Base-by-base conservation (phyloP, 208 protist genomes). In the Trypanosomatidae sp. region DNA sequence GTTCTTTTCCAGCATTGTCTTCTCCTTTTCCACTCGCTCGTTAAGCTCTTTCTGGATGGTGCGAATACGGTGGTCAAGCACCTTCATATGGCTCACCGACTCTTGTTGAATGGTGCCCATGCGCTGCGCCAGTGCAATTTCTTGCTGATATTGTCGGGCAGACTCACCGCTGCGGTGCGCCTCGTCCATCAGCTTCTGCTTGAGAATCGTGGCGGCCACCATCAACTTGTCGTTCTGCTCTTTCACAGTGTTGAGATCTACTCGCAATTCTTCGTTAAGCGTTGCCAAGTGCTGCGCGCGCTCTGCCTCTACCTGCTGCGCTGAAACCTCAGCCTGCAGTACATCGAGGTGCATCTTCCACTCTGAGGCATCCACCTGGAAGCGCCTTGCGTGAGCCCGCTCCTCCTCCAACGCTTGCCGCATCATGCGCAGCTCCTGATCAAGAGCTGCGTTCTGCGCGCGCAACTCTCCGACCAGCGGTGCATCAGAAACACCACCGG, bases 151-250 rank as follows among this genome's bases (percentile, higher is more conserved):
- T 71, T 87, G 80, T 2, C 85, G 87, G 17, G 69, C 66, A 22
- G 68, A 65, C 53, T 92, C 82, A 25, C 87, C 88, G 71, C 78
- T 85, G 33, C 80, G 67, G 36, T 85, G 80, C 10, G 87, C 83
- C 66, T 94, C 86, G 39, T 92, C 90, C 66, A 95, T 80, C 13
- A 95, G 80, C 55, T 83, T 81, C 62, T 93, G 82, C 82, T 92
- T 92, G 25, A 97, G 81, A 53, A 94, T 75, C 8, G 90, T 84
- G 10, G 88, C 83, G 49, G 92, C 92, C 47, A 88, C 47, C 56
- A 94, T 73, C n/a, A 97, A 78, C 55, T 91, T 87, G 52, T 95
- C 86, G 65, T 94, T 94, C 77, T 97, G 92, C 71, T 91, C 87
- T 66, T 84, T 88, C 62, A 97, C 65, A 13, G 79, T 80, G 43